Conservation (phyloP, 768 basidiomycete genomes). For the Psilocybe cubensis region DNA sequence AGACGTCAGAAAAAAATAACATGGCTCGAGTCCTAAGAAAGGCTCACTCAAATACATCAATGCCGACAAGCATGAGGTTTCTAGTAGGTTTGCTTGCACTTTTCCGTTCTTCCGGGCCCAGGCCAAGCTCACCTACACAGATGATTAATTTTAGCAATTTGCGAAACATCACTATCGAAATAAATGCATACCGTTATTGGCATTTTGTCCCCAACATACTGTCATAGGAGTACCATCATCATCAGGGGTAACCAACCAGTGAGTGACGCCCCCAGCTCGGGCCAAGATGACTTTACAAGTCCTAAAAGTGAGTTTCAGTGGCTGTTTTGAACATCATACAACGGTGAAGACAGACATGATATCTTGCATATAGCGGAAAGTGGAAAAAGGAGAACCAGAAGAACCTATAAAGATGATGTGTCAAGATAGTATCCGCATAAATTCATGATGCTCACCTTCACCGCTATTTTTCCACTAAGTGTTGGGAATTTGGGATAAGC, state of each 20-base stretch:
- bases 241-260: slow-evolving; percentile 79
- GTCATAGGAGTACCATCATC: slow-evolving; percentile 81
- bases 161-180: slow-evolving; percentile 6
- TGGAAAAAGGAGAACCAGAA: slow-evolving; percentile 86
- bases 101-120: slow-evolving; percentile 82
- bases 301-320: slow-evolving; percentile 41
- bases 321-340: slow-evolving; percentile 2
- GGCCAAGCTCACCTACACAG: slow-evolving; percentile 70
- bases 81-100: slow-evolving; percentile 83
- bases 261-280: slow-evolving; percentile 85
- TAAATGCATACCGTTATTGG: slow-evolving; percentile 73
- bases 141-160: not conserved
- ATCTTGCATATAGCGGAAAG: slow-evolving; percentile 86
- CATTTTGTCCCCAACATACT: slow-evolving; percentile 85
- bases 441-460: slow-evolving; percentile 62
- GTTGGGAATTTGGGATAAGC: not conserved
- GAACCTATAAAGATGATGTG: slow-evolving; percentile 60
- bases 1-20: not conserved
- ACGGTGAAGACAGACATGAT: slow-evolving; percentile 60
- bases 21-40: not conserved
- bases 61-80: slow-evolving; percentile 70
- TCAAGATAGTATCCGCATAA: not conserved
- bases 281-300: slow-evolving; percentile 76
- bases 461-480: slow-evolving; percentile 91
- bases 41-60: slow-evolving; percentile 77